phyloP scores from a whole-genome alignment of 768 basidiomycete species.

The Rhizopogon vinicolor region DNA sequence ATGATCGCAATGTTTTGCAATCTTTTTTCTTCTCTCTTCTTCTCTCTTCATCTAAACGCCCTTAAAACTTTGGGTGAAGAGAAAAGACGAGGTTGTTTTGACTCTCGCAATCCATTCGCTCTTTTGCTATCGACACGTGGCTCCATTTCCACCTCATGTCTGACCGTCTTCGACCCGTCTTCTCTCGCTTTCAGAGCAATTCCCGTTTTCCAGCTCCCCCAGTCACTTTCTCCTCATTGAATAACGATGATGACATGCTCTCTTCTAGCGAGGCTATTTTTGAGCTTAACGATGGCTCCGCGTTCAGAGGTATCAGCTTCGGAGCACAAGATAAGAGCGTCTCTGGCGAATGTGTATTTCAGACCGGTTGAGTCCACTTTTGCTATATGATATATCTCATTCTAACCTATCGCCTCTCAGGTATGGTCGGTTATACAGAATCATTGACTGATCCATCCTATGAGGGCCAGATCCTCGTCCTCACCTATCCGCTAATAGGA shows the following conservation, averaged over 20 bases:
- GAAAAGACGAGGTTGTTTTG: conserved; percentile 37
- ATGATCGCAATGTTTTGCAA: not conserved
- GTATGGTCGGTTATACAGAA: conserved; percentile 99
- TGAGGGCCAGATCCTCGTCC: conserved; percentile 94
- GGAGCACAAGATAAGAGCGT: conserved; percentile 89
- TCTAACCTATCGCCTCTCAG: conserved; percentile 38
- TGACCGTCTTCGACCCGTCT: conserved; percentile 32
- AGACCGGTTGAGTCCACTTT: conserved; percentile 71
- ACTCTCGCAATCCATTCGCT: conserved; percentile 4
- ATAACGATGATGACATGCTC: conserved; percentile 8
- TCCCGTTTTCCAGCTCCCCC: conserved; percentile 30
- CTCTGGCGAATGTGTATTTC: conserved; percentile 98
- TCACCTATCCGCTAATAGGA: conserved; percentile 95
- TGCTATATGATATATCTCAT: conserved; percentile 2
- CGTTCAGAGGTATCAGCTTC: conserved; percentile 87
- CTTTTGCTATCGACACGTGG: not conserved
- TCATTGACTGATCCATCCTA: conserved; percentile 98
- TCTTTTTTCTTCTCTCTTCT: conserved; percentile 31
- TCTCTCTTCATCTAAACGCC: conserved; percentile 46
- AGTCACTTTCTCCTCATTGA: conserved; percentile 28
- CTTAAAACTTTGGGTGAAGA: conserved; percentile 35
- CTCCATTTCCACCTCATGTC: conserved; percentile 10
- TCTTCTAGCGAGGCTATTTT: conserved; percentile 59
- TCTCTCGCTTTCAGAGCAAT: conserved; percentile 42
- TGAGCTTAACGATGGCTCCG: conserved; percentile 87